These are phyloP conservation scores for Amphirosellinia nigrospora DNA, from an alignment of 495 filamentous ascomycete genomes.

Conservation along the genomic window DNA sequence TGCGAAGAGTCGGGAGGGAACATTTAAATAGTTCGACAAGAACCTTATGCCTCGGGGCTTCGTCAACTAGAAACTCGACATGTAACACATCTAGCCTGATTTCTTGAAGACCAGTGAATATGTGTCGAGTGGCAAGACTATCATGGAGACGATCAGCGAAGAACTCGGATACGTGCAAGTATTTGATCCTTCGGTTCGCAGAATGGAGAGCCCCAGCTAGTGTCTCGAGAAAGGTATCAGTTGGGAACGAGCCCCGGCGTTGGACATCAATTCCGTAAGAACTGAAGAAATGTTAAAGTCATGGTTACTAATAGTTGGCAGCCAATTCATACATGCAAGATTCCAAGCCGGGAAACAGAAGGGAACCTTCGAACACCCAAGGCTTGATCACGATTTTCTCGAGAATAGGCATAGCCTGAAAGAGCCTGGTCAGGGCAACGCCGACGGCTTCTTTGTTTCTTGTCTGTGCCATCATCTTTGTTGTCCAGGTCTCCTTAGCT, in stretches of 20 bases:
- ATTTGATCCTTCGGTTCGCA: slow-evolving; percentile 4
- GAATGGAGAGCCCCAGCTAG: neutral
- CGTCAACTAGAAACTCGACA: slow-evolving; percentile 4
- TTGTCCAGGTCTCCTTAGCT: neutral
- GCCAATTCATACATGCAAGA: slow-evolving; percentile 15
- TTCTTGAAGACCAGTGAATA: slow-evolving; percentile 19
- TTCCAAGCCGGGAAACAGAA: slow-evolving; percentile 4
- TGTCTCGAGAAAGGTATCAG: neutral
- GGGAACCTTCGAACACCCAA: slow-evolving; percentile 12
- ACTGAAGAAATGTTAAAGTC: slow-evolving; percentile 3
- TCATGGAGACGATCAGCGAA: slow-evolving; percentile 12
- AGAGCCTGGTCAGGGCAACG: neutral
- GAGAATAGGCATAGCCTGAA: neutral
- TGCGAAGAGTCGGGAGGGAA: neutral
- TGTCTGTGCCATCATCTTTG: neutral
- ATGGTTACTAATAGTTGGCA: neutral
- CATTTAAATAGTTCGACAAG: slow-evolving; percentile 17
- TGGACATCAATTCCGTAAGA: slow-evolving; percentile 9
- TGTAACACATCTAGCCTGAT: slow-evolving; percentile 3
- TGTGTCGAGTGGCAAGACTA: slow-evolving; percentile 5
- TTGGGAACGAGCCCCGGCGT: slow-evolving; percentile 8
- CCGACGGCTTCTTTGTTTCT: neutral
- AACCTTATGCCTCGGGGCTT: neutral
- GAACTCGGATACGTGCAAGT: slow-evolving; percentile 7
- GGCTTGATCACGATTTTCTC: slow-evolving; percentile 13